Percentiles rank a stretch among this genome's conserved stretches.
Evolutionary conservation across 192 early-diverging fungal genomes (phyloP).

Genomic region (Coemansia sp.): DNA sequence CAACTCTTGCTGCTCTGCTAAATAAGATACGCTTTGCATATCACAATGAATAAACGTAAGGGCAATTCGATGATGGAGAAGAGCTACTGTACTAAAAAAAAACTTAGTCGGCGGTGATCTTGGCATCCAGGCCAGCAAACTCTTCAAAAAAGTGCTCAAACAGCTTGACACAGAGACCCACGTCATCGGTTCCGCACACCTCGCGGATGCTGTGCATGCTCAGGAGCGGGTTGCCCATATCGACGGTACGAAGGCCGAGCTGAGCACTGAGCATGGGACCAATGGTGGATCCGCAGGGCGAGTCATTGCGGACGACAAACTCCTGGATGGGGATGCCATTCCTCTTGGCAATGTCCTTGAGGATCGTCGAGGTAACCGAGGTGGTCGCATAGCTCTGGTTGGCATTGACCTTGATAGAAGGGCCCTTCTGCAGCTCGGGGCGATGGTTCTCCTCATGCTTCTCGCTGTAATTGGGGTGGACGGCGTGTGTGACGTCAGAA

Average conservation of each 20-base stretch:
- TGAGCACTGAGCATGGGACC: conserved; percentile 95
- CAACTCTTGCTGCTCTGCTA: conserved; percentile 27
- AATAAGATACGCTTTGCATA: background rate
- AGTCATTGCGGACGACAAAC: conserved; percentile 91
- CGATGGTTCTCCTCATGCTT: conserved; percentile 94
- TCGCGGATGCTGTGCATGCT: conserved; percentile 98
- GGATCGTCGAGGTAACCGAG: conserved; percentile 65
- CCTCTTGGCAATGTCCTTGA: conserved; percentile 77
- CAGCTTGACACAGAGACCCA: conserved; percentile 76
- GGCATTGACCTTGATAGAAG: conserved; percentile 95
- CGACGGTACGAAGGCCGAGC: conserved; percentile 92
- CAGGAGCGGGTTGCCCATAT: conserved; percentile 94
- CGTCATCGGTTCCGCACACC: conserved; percentile 83
- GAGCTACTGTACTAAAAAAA: background rate
- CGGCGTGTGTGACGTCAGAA: conserved; percentile 91
- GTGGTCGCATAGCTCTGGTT: conserved; percentile 91
- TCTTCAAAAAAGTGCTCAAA: conserved; percentile 64
- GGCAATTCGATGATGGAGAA: too few relatives aligned
- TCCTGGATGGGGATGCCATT: conserved; percentile 81
- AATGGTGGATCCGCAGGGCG: conserved; percentile 93
- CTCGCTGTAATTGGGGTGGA: conserved; percentile 87
- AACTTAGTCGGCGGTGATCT: conserved; percentile 46
- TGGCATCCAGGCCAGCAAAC: conserved; percentile 53
- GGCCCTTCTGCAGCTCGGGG: conserved; percentile 87
- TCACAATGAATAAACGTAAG: background rate